A percentile compares a stretch with the other conserved stretches of the same genome.
These are phyloP conservation scores for Nitzschia inconspicua DNA, from an alignment of 108 stramenopile genomes.

Conservation along the genomic window DNA sequence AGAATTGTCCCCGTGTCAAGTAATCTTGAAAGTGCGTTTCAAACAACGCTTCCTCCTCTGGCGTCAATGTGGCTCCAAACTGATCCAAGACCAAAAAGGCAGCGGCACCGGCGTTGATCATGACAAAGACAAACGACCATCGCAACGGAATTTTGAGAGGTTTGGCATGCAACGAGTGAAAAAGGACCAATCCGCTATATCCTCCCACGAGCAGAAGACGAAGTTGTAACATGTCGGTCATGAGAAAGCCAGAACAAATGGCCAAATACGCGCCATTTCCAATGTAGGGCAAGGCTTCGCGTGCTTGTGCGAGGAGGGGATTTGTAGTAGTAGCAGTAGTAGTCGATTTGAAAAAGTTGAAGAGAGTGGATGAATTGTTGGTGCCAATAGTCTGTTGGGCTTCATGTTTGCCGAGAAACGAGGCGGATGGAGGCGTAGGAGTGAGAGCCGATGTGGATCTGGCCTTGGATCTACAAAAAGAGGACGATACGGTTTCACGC, in stretches of 20 bases:
- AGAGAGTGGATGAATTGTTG: too few species aligned
- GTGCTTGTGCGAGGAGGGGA: too few species aligned
- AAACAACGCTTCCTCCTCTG: conserved; percentile 20
- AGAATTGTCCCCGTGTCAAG: conserved; percentile 20
- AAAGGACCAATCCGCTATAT: conserved; percentile 21
- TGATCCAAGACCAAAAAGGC: conserved; percentile 13
- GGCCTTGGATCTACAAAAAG: too few species aligned
- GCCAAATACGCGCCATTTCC: conserved; percentile 3
- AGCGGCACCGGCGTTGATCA: conserved; percentile 25
- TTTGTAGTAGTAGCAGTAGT: too few species aligned
- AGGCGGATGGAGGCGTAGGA: too few species aligned
- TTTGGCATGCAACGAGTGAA: conserved; percentile 17
- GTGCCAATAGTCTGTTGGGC: too few species aligned
- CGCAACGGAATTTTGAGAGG: conserved; percentile 22
- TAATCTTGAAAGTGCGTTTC: conserved; percentile 11
- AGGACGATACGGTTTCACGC: too few species aligned
- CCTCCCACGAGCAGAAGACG: conserved; percentile 24
- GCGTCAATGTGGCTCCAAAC: conserved; percentile 2
- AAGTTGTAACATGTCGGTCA: conserved; percentile 29
- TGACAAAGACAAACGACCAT: conserved; percentile 30
- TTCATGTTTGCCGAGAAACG: too few species aligned
- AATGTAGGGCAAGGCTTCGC: conserved; percentile 1
- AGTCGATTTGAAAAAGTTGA: too few species aligned
- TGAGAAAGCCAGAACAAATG: conserved; percentile 17
- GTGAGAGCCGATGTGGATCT: too few species aligned